These are phyloP conservation scores for Cyclotella distinguenda DNA, from an alignment of 108 stramenopile genomes.

Conservation along the genomic window DNA sequence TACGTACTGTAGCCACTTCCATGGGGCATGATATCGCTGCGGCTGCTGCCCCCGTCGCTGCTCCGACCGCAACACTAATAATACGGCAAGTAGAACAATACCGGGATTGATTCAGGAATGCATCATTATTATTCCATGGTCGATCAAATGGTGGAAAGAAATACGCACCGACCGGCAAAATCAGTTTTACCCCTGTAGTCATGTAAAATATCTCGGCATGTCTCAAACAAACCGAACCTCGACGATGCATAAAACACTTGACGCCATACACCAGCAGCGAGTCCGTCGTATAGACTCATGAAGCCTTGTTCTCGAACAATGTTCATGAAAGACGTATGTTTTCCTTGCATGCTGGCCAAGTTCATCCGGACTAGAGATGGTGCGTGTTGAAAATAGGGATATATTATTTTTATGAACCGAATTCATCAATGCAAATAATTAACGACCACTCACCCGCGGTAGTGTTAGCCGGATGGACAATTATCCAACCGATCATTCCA, in stretches of 20 bases:
- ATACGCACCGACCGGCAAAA: slow-evolving; percentile 72
- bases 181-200: slow-evolving; percentile 87
- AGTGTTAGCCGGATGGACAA: slow-evolving; percentile 92
- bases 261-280: slow-evolving; percentile 81
- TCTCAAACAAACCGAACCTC: slow-evolving; percentile 91
- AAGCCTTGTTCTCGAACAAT: slow-evolving; percentile 68
- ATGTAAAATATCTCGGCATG: slow-evolving; percentile 83
- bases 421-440: no score
- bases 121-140: neutral
- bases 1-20: slow-evolving; percentile 92
- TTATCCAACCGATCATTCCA: slow-evolving; percentile 83
- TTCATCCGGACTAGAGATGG: slow-evolving; percentile 73
- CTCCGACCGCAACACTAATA: slow-evolving; percentile 76
- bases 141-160: neutral
- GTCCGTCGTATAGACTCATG: slow-evolving; percentile 85
- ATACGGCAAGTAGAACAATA: neutral
- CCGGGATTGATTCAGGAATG: neutral
- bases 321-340: slow-evolving; percentile 55
- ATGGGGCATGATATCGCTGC: slow-evolving; percentile 90
- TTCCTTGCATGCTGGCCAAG: slow-evolving; percentile 74
- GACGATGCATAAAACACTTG: slow-evolving; percentile 92
- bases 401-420: no score
- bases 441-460: slow-evolving; percentile 52
- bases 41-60: slow-evolving; percentile 84
- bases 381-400: no score